Percentiles rank a stretch among this genome's conserved stretches.
Conservation (phyloP, 495 filamentous ascomycete species). For the Penicillium coffeae region DNA sequence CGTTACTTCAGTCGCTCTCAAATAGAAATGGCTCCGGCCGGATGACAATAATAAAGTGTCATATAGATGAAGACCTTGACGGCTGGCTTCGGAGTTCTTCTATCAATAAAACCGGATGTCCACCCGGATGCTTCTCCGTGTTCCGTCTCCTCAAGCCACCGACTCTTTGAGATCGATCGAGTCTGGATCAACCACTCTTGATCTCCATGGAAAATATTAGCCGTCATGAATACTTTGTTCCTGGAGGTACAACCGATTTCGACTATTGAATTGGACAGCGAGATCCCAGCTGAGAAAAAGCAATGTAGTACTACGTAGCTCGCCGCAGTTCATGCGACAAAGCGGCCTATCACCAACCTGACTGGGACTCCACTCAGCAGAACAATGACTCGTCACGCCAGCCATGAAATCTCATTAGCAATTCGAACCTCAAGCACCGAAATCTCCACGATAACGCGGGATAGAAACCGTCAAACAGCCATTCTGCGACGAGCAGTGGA, state of each 20-base stretch:
- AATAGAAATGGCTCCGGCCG: neutral
- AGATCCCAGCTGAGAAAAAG: neutral
- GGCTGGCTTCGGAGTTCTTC: constrained; percentile 17
- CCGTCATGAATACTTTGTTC: too few species aligned
- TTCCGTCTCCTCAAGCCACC: too few species aligned
- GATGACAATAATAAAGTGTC: neutral
- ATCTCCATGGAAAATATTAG: too few species aligned
- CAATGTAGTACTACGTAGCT: neutral
- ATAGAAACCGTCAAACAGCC: too few species aligned
- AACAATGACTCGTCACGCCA: too few species aligned
- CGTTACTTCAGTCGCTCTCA: neutral
- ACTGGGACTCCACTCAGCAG: neutral
- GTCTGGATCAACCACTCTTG: neutral
- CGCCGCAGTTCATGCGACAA: neutral
- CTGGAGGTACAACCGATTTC: neutral
- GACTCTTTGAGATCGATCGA: too few species aligned
- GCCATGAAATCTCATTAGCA: too few species aligned
- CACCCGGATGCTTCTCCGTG: constrained; percentile 20
- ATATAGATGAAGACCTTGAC: constrained; percentile 1
- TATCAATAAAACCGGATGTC: constrained; percentile 24
- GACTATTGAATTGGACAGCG: neutral
- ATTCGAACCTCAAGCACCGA: too few species aligned
- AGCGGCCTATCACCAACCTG: neutral
- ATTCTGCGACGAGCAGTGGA: constrained; percentile 2
- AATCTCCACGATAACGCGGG: too few species aligned